Conservation (phyloP, 306 rosid species). For the Acacia melanoxylon region DNA sequence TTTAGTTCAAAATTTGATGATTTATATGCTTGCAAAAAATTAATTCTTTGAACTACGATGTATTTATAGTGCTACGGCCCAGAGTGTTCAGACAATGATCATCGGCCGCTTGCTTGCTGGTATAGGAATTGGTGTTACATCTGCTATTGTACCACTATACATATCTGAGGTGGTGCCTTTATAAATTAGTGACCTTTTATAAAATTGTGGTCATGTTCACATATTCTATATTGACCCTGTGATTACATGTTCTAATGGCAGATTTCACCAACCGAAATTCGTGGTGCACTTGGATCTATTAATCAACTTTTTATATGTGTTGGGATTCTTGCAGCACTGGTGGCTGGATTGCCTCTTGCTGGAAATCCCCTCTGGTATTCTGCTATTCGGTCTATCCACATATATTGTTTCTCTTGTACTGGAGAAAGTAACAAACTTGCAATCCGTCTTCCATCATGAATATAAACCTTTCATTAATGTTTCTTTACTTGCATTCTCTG, state of each 20-base stretch:
- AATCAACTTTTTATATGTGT: slow-evolving; percentile 89
- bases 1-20: slow-evolving; percentile 21
- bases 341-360: slow-evolving; percentile 90
- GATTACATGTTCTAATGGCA: slow-evolving; percentile 37
- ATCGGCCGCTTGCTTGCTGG: slow-evolving; percentile 89
- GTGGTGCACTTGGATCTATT: slow-evolving; percentile 92
- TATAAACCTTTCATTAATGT: neutral
- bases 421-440: neutral
- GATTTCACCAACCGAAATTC: slow-evolving; percentile 96
- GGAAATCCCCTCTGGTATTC: slow-evolving; percentile 81
- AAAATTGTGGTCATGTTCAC: neutral
- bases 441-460: slow-evolving; percentile 5
- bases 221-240: slow-evolving; percentile 2
- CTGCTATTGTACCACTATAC: slow-evolving; percentile 93
- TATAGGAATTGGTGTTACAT: slow-evolving; percentile 87
- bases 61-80: slow-evolving; percentile 77
- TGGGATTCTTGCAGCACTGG: slow-evolving; percentile 84
- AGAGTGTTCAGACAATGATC: slow-evolving; percentile 84
- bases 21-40: slow-evolving; percentile 12
- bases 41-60: slow-evolving; percentile 16
- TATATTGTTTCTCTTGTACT: slow-evolving; percentile 9
- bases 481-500: neutral
- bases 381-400: slow-evolving; percentile 17
- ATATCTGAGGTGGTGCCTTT: slow-evolving; percentile 79
- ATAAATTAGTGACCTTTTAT: neutral